These are phyloP conservation scores for Lentinula raphanica DNA, from an alignment of 768 basidiomycete species.

Conservation along the genomic window DNA sequence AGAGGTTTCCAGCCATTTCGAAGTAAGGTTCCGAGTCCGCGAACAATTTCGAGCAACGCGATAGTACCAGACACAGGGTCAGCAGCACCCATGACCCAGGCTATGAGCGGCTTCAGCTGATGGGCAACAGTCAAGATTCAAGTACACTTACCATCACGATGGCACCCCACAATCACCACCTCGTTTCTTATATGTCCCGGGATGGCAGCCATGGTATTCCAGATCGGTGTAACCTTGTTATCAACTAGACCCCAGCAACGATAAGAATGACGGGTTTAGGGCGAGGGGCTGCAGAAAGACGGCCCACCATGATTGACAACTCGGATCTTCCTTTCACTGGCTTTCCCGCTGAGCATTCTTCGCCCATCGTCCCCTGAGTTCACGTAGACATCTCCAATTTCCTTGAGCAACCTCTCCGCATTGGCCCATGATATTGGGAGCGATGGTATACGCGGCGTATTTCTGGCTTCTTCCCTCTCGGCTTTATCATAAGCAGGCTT, in stretches of 20 bases:
- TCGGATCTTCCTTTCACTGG: constrained; percentile 35
- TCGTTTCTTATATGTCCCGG: constrained; percentile 64
- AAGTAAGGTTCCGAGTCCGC: constrained; percentile 47
- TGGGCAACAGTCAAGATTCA: background rate
- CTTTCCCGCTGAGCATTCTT: constrained; percentile 3
- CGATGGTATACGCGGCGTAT: constrained; percentile 52
- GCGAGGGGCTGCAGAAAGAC: background rate
- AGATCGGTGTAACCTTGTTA: constrained; percentile 56
- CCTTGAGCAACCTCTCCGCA: constrained; percentile 49
- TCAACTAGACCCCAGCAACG: constrained; percentile 16
- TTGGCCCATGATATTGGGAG: constrained; percentile 66
- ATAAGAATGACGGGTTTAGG: background rate
- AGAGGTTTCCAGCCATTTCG: constrained; percentile 62
- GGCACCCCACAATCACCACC: constrained; percentile 64
- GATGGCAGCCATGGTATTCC: constrained; percentile 65
- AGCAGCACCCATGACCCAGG: constrained; percentile 45
- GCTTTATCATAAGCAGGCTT: constrained; percentile 64
- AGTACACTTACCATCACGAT: constrained; percentile 46
- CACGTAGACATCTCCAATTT: constrained; percentile 34
- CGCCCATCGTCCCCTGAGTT: constrained; percentile 19
- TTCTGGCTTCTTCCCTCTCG: constrained; percentile 43
- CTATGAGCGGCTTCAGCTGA: background rate
- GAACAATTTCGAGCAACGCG: constrained; percentile 48
- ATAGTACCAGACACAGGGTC: constrained; percentile 58
- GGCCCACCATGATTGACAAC: constrained; percentile 53